Percentiles rank a stretch among this genome's conserved stretches.
phyloP scores from a whole-genome alignment of 1,284 basidiomycete species.

The Boletus smithii region DNA sequence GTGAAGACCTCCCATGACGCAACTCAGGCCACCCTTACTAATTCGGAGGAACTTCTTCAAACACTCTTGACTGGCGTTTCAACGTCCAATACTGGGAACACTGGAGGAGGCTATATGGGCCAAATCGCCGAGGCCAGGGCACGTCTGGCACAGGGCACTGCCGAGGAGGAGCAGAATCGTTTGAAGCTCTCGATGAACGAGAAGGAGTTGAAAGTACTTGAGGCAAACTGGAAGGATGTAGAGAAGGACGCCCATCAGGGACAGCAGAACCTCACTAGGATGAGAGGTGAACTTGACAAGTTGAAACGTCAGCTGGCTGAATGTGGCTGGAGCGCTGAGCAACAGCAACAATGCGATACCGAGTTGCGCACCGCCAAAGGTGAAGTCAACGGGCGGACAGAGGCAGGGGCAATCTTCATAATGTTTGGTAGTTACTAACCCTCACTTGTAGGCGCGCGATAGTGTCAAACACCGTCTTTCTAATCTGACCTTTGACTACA shows the following conservation, averaged over 20 bases:
- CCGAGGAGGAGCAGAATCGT: slow-evolving; percentile 85
- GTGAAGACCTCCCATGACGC: slow-evolving; percentile 74
- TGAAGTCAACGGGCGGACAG: slow-evolving; percentile 57
- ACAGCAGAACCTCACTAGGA: slow-evolving; percentile 61
- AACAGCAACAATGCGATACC: slow-evolving; percentile 65
- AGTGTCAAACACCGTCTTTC: slow-evolving; percentile 65
- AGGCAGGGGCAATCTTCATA: slow-evolving; percentile 47
- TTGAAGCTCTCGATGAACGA: slow-evolving; percentile 77
- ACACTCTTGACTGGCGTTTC: slow-evolving; percentile 92
- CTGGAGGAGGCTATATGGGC: slow-evolving; percentile 91
- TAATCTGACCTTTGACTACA: slow-evolving; percentile 82
- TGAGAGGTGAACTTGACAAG: slow-evolving; percentile 60
- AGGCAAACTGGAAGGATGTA: slow-evolving; percentile 80
- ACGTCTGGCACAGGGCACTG: slow-evolving; percentile 70
- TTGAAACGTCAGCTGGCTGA: slow-evolving; percentile 53
- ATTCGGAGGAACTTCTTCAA: slow-evolving; percentile 92
- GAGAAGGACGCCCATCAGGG: slow-evolving; percentile 82
- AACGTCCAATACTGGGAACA: slow-evolving; percentile 53
- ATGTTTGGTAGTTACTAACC: slow-evolving; percentile 4
- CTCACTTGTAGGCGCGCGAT: slow-evolving; percentile 63
- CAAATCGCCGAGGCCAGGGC: slow-evolving; percentile 89
- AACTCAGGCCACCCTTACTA: slow-evolving; percentile 62
- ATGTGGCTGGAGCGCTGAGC: slow-evolving; percentile 79
- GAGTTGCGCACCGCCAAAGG: slow-evolving; percentile 56
- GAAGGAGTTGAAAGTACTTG: slow-evolving; percentile 78